These are phyloP conservation scores for Trifolium pratense DNA, from an alignment of 306 rosid genomes.

Conservation along the genomic window DNA sequence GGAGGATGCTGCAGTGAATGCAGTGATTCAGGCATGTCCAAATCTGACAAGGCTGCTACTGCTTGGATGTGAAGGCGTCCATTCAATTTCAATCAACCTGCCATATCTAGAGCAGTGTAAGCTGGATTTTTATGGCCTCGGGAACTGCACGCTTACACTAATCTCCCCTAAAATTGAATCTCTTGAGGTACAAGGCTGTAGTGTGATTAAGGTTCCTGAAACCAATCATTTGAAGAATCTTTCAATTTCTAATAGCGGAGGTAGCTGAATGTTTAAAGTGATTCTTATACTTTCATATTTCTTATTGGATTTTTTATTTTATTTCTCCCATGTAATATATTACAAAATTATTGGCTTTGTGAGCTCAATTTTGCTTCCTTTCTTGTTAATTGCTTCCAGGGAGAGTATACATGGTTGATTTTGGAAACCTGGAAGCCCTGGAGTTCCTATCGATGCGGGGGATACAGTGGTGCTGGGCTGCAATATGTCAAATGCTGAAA, in stretches of 20 bases:
- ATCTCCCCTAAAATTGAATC: constrained; percentile 68
- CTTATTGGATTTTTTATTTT: constrained; percentile 5
- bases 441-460: constrained; percentile 85
- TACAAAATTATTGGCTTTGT: not conserved
- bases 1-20: constrained; percentile 63
- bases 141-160: constrained; percentile 70
- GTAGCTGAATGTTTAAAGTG: constrained; percentile 52
- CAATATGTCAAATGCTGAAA: constrained; percentile 81
- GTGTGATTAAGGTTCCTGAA: constrained; percentile 80
- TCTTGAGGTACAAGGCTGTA: constrained; percentile 97
- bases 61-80: constrained; percentile 87
- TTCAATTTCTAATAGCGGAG: constrained; percentile 76
- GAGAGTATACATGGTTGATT: constrained; percentile 88
- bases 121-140: constrained; percentile 85
- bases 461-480: constrained; percentile 94
- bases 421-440: constrained; percentile 70
- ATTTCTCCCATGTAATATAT: not conserved
- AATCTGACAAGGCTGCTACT: constrained; percentile 68
- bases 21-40: constrained; percentile 69
- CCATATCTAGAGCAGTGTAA: constrained; percentile 73
- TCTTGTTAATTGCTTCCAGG: constrained; percentile 56
- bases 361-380: constrained; percentile 5
- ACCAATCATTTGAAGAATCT: constrained; percentile 67
- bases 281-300: constrained; percentile 20
- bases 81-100: constrained; percentile 67